Evolutionary conservation across 805 yeast species (phyloP).

Genomic region (Myxozyma geophila): DNA sequence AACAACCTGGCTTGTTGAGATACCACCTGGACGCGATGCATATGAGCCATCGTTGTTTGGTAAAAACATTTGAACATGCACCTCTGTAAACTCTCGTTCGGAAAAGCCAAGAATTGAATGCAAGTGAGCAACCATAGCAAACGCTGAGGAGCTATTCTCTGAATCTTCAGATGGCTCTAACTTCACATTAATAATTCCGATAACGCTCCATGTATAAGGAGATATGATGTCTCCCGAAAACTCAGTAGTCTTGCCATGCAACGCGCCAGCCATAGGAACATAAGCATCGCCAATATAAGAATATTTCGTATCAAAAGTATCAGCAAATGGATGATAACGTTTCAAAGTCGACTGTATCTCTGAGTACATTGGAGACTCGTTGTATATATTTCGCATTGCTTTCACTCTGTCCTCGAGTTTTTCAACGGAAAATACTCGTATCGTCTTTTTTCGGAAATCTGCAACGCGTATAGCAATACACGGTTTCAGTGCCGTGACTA

Average conservation of each 20-base stretch:
- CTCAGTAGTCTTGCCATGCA: slow-evolving; percentile 16
- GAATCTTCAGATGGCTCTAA: slow-evolving; percentile 22
- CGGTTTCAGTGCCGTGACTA: slow-evolving; percentile 24
- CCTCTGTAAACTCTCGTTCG: slow-evolving; percentile 38
- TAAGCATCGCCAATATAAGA: slow-evolving; percentile 32
- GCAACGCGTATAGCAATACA: slow-evolving; percentile 37
- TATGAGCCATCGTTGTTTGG: slow-evolving; percentile 13
- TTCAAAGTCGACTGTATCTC: slow-evolving; percentile 4
- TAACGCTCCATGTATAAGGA: slow-evolving; percentile 36
- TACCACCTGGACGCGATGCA: slow-evolving; percentile 21
- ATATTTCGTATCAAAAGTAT: slow-evolving; percentile 5
- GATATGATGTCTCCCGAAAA: slow-evolving; percentile 35
- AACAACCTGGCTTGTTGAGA: slow-evolving; percentile 31
- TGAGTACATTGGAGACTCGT: slow-evolving; percentile 28
- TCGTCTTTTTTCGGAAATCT: slow-evolving; percentile 28
- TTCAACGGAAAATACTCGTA: slow-evolving; percentile 33
- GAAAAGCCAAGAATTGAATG: slow-evolving; percentile 33
- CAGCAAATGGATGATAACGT: slow-evolving; percentile 12
- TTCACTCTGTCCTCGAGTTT: slow-evolving; percentile 25
- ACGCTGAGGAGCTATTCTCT: background rate
- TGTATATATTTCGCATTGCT: slow-evolving; percentile 26
- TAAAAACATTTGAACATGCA: slow-evolving; percentile 33
- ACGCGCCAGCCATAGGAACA: slow-evolving; percentile 19
- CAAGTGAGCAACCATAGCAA: slow-evolving; percentile 22
- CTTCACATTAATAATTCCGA: slow-evolving; percentile 30